Evolutionary conservation across 768 basidiomycete species (phyloP).

Genomic region (Mycena galopus): DNA sequence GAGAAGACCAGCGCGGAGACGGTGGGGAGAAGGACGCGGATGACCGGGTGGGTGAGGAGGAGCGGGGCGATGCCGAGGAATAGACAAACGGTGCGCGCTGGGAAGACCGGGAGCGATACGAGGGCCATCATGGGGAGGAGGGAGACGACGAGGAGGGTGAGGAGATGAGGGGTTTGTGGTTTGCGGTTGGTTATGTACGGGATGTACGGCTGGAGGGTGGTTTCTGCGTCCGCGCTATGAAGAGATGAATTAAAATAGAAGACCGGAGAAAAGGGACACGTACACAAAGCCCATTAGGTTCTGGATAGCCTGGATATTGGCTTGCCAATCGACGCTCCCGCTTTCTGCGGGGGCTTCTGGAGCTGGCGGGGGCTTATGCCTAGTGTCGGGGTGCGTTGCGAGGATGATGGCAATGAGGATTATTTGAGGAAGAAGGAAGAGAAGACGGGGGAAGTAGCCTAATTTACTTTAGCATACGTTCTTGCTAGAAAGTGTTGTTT

Average conservation of each 20-base stretch:
- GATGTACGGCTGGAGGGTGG: conserved; percentile 63
- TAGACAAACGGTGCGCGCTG: conserved; percentile 62
- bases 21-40: conserved; percentile 48
- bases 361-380: conserved; percentile 42
- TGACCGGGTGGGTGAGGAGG: conserved; percentile 64
- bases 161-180: conserved; percentile 66
- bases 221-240: conserved; percentile 72
- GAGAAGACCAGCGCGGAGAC: conserved; percentile 17
- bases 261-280: conserved; percentile 43
- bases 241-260: conserved; percentile 9
- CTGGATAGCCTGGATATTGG: conserved; percentile 90
- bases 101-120: conserved; percentile 61
- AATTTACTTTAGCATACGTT: background rate
- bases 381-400: conserved; percentile 66
- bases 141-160: conserved; percentile 61
- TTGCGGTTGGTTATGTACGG: conserved; percentile 63
- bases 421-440: conserved; percentile 78
- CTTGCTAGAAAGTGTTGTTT: background rate
- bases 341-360: conserved; percentile 45
- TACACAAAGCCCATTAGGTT: conserved; percentile 91
- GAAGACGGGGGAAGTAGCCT: conserved; percentile 85
- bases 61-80: conserved; percentile 65
- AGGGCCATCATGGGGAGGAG: conserved; percentile 65
- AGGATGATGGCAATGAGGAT: conserved; percentile 75
- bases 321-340: conserved; percentile 83